Base-by-base conservation (phyloP, 768 basidiomycete genomes). In the Naematelia encephala region DNA sequence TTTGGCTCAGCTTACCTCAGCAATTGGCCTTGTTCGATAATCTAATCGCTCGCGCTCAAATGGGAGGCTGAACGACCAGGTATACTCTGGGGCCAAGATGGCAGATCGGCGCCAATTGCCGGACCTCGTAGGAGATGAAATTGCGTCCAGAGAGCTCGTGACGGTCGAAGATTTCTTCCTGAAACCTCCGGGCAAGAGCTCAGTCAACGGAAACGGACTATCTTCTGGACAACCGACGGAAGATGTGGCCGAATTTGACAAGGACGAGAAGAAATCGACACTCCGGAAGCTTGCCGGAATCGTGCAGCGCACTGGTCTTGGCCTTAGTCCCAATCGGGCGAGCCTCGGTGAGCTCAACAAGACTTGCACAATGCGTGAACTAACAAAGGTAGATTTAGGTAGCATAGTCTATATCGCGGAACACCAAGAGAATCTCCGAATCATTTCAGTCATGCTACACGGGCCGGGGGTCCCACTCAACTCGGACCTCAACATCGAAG, bases 361-460 rank as follows among this genome's bases (percentile, higher is more conserved):
- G 29, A 34, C 21, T 52, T 21, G 34, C 34, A 8, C 34, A 16
- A 8, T 39, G 8, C 34, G 8, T 39, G 34, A 8, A 16, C 34
- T 39, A 16, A 39, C 45, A 11, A 26, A 14, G n/a, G 8, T 50
- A 73, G 71, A 67, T 50, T 4, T 58, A 4, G 28, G 49, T 5
- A 75, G 80, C 49, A 74, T 86, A 8, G 75, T 80, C 14, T 86
- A 82, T 61, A 78, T 87, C 25, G 84, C 84, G 1, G 93, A 96
- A 76, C 84, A 90, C 69, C 91, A 93, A 70, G 89, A 92, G 72
- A 89, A 85, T 57, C 83, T 97, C 3, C 85, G 86, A 22, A 87
- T 87, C 50, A 82, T 94, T 27, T 80, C 90, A 30, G 83, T 90
- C 22, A 88, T 90, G 72, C 79, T 92, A 52, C 83, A 83, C 26